phyloP scores from a whole-genome alignment of 768 basidiomycete species.

The Trametes villosa region DNA sequence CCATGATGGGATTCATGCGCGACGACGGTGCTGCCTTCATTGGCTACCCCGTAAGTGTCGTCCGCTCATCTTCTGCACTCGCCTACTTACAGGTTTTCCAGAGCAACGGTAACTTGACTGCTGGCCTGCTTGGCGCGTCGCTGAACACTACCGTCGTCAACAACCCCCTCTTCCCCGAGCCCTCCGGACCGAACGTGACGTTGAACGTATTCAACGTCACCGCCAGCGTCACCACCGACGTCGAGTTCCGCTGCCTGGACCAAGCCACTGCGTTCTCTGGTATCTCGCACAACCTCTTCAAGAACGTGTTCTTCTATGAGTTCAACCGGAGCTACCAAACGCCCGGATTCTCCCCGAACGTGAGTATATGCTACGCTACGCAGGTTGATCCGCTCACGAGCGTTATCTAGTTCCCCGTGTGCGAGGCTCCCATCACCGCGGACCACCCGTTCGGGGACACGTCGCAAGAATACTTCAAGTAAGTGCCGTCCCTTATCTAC shows the following conservation, averaged over 20 bases:
- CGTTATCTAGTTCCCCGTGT: constrained; percentile 37
- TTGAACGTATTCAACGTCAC: constrained; percentile 53
- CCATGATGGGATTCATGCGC: constrained; percentile 55
- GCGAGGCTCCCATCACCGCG: constrained; percentile 46
- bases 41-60: constrained; percentile 37
- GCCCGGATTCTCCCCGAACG: constrained; percentile 48
- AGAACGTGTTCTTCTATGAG: constrained; percentile 48
- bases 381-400: too few species aligned
- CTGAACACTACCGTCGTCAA: constrained; percentile 23
- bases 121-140: constrained; percentile 29
- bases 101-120: constrained; percentile 27
- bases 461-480: constrained; percentile 51
- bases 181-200: constrained; percentile 40
- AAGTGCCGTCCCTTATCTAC: neutral
- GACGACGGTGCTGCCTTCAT: constrained; percentile 55
- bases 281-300: constrained; percentile 45
- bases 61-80: neutral
- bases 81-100: constrained; percentile 3
- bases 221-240: constrained; percentile 47
- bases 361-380: neutral
- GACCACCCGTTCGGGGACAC: constrained; percentile 52
- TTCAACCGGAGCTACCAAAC: constrained; percentile 50
- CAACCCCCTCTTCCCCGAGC: constrained; percentile 46
- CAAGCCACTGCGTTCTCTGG: constrained; percentile 53
- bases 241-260: constrained; percentile 52